Evolutionary conservation across 2,329 filamentous ascomycete species (phyloP).

Genomic region (Domatiomyces catenatus): DNA sequence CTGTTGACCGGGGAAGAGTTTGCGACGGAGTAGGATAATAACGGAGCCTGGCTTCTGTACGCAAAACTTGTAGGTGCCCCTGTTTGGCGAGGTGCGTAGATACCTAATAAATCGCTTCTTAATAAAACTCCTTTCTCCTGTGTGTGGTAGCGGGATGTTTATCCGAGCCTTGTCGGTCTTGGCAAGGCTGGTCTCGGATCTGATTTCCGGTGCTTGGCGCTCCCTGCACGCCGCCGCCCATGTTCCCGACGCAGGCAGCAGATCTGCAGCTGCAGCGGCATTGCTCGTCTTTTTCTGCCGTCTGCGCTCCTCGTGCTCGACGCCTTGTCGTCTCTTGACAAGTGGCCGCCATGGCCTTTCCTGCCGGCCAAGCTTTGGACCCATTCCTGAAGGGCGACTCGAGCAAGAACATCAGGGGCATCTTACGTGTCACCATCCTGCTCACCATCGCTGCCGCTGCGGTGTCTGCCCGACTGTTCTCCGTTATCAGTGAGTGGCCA

Average conservation of each 20-base stretch:
- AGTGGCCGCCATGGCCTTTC: conserved; percentile 31
- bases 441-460: conserved; percentile 80
- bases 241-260: background rate
- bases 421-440: conserved; percentile 82
- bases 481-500: conserved; percentile 73
- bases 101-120: too few relatives aligned
- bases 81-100: too few relatives aligned
- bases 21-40: too few relatives aligned
- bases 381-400: conserved; percentile 62
- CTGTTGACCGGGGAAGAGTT: too few relatives aligned
- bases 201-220: background rate
- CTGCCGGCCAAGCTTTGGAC: conserved; percentile 25
- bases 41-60: too few relatives aligned
- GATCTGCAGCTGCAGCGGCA: background rate
- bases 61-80: too few relatives aligned
- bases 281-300: background rate
- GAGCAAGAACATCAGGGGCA: conserved; percentile 63
- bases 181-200: background rate
- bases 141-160: too few relatives aligned
- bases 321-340: conserved; percentile 8
- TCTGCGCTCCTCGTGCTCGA: background rate
- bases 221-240: background rate
- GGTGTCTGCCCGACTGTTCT: conserved; percentile 87
- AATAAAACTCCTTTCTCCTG: too few relatives aligned
- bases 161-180: background rate